Percentiles rank a stretch among this genome's conserved stretches.
Evolutionary conservation across 2,329 filamentous ascomycete species (phyloP).

Genomic region (Pseudogymnoascus sp.): DNA sequence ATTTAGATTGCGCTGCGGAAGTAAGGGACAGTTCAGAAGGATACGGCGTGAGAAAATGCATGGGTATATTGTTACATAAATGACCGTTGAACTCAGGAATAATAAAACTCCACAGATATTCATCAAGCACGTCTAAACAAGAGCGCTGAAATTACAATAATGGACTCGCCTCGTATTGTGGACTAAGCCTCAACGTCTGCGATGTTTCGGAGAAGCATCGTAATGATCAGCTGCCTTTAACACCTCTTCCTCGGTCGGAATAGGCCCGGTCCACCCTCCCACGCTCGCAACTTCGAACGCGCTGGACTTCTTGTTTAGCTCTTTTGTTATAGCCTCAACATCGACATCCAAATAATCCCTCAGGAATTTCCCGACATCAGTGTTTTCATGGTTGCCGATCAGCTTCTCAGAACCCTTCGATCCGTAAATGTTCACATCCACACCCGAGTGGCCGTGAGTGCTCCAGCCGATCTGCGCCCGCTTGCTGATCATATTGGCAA

Average conservation of each 20-base stretch:
- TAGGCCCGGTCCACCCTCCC: slow-evolving; percentile 19
- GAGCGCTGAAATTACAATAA: neutral
- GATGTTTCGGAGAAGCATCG: neutral
- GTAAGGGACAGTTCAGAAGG: neutral
- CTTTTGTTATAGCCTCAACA: slow-evolving; percentile 66
- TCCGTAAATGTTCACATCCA: slow-evolving; percentile 95
- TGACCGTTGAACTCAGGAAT: neutral
- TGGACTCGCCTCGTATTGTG: neutral
- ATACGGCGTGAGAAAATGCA: neutral
- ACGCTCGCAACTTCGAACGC: slow-evolving; percentile 13
- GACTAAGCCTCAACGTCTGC: neutral
- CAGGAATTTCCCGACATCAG: slow-evolving; percentile 78
- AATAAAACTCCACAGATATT: neutral
- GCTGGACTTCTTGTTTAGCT: slow-evolving; percentile 40
- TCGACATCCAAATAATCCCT: slow-evolving; percentile 71
- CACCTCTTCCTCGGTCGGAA: slow-evolving; percentile 19
- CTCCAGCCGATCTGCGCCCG: slow-evolving; percentile 88
- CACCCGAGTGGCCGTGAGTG: slow-evolving; percentile 86
- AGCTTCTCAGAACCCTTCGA: slow-evolving; percentile 56
- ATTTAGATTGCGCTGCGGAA: neutral
- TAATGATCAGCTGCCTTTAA: neutral
- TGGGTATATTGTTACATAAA: slow-evolving; percentile 4
- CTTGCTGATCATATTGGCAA: slow-evolving; percentile 79
- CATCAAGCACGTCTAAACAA: neutral
- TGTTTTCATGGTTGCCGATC: slow-evolving; percentile 92